A percentile compares a stretch with the other conserved stretches of the same genome.
These are phyloP conservation scores for Pterocarpus macrocarpus DNA, from an alignment of 306 rosid genomes.

Conservation along the genomic window DNA sequence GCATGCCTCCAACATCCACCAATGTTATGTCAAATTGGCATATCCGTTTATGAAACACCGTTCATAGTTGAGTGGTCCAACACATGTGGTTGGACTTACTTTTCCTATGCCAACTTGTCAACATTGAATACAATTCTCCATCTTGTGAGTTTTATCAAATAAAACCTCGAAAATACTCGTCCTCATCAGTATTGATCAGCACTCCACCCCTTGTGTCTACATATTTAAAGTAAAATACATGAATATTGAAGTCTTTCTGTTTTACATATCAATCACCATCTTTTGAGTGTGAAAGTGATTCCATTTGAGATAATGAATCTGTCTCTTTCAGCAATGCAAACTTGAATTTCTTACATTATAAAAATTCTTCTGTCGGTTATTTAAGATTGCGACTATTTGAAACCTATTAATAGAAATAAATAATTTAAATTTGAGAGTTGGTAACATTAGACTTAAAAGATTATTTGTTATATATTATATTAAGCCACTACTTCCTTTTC, in stretches of 20 bases:
- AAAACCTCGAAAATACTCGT: background rate
- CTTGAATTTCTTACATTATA: background rate
- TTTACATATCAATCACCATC: background rate
- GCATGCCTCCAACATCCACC: constrained; percentile 1
- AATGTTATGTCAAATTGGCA: background rate
- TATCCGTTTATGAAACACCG: constrained; percentile 3
- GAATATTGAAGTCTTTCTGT: background rate
- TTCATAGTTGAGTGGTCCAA: constrained; percentile 39
- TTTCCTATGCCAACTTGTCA: constrained; percentile 6
- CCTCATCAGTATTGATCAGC: background rate
- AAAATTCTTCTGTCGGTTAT: background rate
- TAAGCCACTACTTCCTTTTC: constrained; percentile 32
- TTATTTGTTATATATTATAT: constrained; percentile 21
- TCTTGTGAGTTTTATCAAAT: background rate
- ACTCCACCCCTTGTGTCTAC: background rate
- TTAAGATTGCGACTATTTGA: background rate
- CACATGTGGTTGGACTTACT: constrained; percentile 22
- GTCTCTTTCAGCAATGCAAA: background rate
- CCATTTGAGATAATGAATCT: no score
- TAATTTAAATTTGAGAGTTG: constrained; percentile 27
- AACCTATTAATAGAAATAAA: background rate
- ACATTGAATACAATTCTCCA: background rate
- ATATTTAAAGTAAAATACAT: background rate
- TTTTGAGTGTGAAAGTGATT: no score
- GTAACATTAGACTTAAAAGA: background rate